phyloP scores from a whole-genome alignment of 78 protist genomes.

The Dictyostelium citrinum region DNA sequence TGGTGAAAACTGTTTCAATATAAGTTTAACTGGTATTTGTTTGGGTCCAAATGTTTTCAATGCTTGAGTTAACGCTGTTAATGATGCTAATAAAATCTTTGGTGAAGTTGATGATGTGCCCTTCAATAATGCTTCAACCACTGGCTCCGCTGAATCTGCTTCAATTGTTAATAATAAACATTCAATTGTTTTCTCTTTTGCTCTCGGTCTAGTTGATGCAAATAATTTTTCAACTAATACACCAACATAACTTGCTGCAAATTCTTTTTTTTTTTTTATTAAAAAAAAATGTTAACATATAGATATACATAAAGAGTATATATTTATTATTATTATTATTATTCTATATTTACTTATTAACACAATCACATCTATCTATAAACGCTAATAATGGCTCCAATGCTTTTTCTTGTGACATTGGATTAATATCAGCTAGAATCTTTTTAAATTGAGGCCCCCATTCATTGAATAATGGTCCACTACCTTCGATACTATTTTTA shows the following conservation, averaged over 20 bases:
- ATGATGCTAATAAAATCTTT: slow-evolving; percentile 19
- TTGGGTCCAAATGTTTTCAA: slow-evolving; percentile 78
- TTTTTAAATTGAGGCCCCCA: slow-evolving; percentile 64
- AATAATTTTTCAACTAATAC: slow-evolving; percentile 57
- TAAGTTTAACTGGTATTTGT: slow-evolving; percentile 22
- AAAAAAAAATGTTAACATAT: no score
- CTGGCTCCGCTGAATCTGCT: slow-evolving; percentile 61
- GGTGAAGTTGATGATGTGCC: slow-evolving; percentile 53
- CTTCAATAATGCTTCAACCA: slow-evolving; percentile 33
- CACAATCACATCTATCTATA: slow-evolving; percentile 73
- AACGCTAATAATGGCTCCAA: slow-evolving; percentile 58
- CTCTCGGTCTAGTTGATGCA: slow-evolving; percentile 41
- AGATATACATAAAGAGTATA: no score
- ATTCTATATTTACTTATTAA: slow-evolving; percentile 27
- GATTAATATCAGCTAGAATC: slow-evolving; percentile 53
- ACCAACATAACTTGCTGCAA: slow-evolving; percentile 31
- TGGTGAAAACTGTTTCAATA: slow-evolving; percentile 42
- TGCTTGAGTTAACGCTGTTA: background rate
- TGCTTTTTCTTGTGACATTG: slow-evolving; percentile 65
- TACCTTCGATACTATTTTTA: slow-evolving; percentile 3
- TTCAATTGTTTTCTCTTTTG: slow-evolving; percentile 50
- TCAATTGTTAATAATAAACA: slow-evolving; percentile 10
- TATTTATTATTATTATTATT: background rate
- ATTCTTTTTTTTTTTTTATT: background rate
- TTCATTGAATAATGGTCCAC: slow-evolving; percentile 62